Evolutionary conservation across 352 stramenopile genomes (phyloP).

Genomic region (Phytophthora megakarya): DNA sequence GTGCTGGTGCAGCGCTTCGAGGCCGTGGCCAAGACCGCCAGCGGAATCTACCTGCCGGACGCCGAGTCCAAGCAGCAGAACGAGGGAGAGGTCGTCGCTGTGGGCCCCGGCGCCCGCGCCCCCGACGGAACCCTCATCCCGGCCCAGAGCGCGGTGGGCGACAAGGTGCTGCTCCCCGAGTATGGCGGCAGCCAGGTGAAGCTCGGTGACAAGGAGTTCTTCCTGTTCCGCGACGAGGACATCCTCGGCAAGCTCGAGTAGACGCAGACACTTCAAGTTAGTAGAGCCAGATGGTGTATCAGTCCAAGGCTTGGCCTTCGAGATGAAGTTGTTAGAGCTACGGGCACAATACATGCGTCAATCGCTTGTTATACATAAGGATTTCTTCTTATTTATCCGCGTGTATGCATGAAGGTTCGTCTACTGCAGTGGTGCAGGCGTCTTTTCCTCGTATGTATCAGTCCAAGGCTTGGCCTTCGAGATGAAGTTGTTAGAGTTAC

Average conservation of each 20-base stretch:
- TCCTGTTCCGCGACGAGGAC: slow-evolving; percentile 96
- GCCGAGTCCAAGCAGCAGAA: slow-evolving; percentile 93
- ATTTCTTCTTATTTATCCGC: slow-evolving; percentile 4
- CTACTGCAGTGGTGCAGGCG: slow-evolving; percentile 31
- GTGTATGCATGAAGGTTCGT: slow-evolving; percentile 4
- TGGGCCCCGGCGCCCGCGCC: slow-evolving; percentile 91
- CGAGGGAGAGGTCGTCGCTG: slow-evolving; percentile 93
- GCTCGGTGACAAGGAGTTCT: slow-evolving; percentile 92
- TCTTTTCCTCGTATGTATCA: slow-evolving; percentile 36
- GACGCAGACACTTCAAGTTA: slow-evolving; percentile 17
- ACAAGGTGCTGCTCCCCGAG: slow-evolving; percentile 96
- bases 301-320: not conserved
- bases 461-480: not conserved
- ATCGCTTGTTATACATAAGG: too few species aligned
- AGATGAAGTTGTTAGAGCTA: not conserved
- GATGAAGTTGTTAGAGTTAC: not conserved
- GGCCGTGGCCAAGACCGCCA: slow-evolving; percentile 91
- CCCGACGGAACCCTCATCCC: slow-evolving; percentile 89
- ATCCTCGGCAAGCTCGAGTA: slow-evolving; percentile 97
- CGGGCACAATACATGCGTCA: not conserved
- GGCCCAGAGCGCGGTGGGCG: slow-evolving; percentile 87
- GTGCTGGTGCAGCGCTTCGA: slow-evolving; percentile 94
- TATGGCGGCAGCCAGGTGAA: slow-evolving; percentile 95
- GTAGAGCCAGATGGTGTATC: not conserved
- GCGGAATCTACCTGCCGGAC: slow-evolving; percentile 95